Evolutionary conservation across 1,139 yeast species (phyloP).

Genomic region (Debaryomycetaceae sp.): DNA sequence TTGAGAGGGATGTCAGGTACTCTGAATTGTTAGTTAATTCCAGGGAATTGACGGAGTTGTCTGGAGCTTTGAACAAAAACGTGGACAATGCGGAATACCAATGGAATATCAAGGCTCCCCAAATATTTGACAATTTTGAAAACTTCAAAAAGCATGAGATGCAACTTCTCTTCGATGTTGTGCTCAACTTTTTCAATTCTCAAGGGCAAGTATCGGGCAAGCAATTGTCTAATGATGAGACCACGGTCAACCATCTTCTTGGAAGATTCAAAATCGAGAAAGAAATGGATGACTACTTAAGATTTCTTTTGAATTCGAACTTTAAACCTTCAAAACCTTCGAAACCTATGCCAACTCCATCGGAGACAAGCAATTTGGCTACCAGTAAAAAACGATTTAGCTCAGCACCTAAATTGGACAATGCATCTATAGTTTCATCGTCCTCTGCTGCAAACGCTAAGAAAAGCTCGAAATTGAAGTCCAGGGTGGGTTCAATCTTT

Average conservation of each 20-base stretch:
- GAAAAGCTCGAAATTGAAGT: conserved; percentile 50
- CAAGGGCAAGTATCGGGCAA: conserved; percentile 45
- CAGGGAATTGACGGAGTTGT: conserved; percentile 39
- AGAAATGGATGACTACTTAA: conserved; percentile 39
- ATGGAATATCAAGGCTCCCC: conserved; percentile 82
- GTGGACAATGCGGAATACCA: conserved; percentile 35
- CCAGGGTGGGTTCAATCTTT: conserved; percentile 83
- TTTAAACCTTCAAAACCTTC: conserved; percentile 14
- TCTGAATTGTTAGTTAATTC: conserved; percentile 40
- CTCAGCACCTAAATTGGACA: conserved; percentile 3
- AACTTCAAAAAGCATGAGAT: conserved; percentile 67
- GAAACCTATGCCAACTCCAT: neutral
- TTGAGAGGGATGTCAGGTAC: conserved; percentile 51
- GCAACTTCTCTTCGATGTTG: conserved; percentile 61
- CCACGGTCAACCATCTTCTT: conserved; percentile 62
- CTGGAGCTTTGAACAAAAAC: conserved; percentile 16
- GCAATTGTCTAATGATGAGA: conserved; percentile 55
- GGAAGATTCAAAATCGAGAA: conserved; percentile 35
- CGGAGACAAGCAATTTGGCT: neutral
- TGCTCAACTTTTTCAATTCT: conserved; percentile 68
- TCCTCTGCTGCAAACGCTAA: conserved; percentile 9
- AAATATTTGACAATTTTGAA: conserved; percentile 73
- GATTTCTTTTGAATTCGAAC: conserved; percentile 27
- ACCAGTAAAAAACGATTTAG: conserved; percentile 11
- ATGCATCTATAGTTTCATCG: conserved; percentile 1